phyloP scores from a whole-genome alignment of 768 basidiomycete genomes.

The Mrakia frigida region DNA sequence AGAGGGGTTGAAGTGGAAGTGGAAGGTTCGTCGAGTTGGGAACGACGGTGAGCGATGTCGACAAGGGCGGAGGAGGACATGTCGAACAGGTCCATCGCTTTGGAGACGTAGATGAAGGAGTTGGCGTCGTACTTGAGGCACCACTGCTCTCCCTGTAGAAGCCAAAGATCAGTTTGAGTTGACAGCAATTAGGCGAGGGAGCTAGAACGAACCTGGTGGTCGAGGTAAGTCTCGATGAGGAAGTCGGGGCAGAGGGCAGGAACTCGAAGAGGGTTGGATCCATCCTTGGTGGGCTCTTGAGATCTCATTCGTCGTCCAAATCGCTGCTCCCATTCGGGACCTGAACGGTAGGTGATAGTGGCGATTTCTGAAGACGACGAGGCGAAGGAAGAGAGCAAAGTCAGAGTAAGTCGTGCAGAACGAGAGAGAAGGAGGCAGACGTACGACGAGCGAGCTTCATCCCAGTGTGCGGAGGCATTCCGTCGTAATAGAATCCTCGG shows the following conservation, averaged over 20 bases:
- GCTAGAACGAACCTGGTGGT: slow-evolving; percentile 61
- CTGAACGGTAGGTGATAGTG: slow-evolving; percentile 97
- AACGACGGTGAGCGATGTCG: slow-evolving; percentile 49
- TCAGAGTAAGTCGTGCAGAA: background rate
- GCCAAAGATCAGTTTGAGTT: background rate
- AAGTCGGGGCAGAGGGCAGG: slow-evolving; percentile 95
- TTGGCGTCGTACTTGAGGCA: slow-evolving; percentile 99
- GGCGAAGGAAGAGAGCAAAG: background rate
- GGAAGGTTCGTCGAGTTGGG: slow-evolving; percentile 37
- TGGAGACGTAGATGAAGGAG: slow-evolving; percentile 95
- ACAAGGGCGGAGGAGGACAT: slow-evolving; percentile 73
- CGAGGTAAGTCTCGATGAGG: slow-evolving; percentile 96
- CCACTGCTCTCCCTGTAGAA: slow-evolving; percentile 78
- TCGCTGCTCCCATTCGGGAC: slow-evolving; percentile 98
- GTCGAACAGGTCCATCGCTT: slow-evolving; percentile 99
- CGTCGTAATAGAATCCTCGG: slow-evolving; percentile 94
- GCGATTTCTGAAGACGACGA: slow-evolving; percentile 74
- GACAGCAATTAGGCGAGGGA: background rate
- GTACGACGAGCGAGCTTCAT: slow-evolving; percentile 97
- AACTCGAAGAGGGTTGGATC: slow-evolving; percentile 37
- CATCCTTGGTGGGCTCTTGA: slow-evolving; percentile 35
- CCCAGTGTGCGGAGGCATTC: slow-evolving; percentile 89
- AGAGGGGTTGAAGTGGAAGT: slow-evolving; percentile 39
- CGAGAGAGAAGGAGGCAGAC: slow-evolving; percentile 38
- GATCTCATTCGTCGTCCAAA: slow-evolving; percentile 63